phyloP scores from a whole-genome alignment of 1,284 basidiomycete species.

The Boletus subluridellus region DNA sequence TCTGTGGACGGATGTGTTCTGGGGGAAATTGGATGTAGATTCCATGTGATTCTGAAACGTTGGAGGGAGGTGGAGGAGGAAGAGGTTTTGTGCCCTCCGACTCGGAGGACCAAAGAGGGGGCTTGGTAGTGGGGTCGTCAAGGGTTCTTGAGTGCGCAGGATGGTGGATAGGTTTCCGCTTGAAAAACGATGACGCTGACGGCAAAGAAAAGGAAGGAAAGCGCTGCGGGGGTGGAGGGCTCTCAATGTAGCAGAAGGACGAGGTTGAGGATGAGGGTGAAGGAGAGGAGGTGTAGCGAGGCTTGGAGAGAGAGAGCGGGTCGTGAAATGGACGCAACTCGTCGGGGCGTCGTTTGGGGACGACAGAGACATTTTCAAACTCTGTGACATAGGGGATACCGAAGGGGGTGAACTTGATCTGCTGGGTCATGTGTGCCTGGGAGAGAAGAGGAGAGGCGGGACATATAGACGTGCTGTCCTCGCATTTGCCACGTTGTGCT shows the following conservation, averaged over 20 bases:
- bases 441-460: not conserved
- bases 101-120: not conserved
- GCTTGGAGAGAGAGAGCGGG: no score
- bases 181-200: slow-evolving; percentile 27
- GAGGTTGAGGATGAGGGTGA: slow-evolving; percentile 22
- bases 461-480: not conserved
- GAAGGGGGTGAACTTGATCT: slow-evolving; percentile 42
- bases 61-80: slow-evolving; percentile 14
- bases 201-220: slow-evolving; percentile 16
- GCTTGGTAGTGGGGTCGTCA: not conserved
- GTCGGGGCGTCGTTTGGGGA: slow-evolving; percentile 11
- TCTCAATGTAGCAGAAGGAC: slow-evolving; percentile 30
- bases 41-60: slow-evolving; percentile 21
- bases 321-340: no score
- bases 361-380: slow-evolving; percentile 44
- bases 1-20: not conserved
- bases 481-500: not conserved
- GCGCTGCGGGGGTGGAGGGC: slow-evolving; percentile 13
- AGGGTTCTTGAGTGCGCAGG: not conserved
- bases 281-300: not conserved
- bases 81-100: slow-evolving; percentile 17
- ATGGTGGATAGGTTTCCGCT: slow-evolving; percentile 13
- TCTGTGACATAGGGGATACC: slow-evolving; percentile 40
- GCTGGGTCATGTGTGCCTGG: slow-evolving; percentile 27
- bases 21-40: slow-evolving; percentile 41